These are phyloP conservation scores for Salicornia ramosissima DNA, from an alignment of 148 eudicot genomes.

Conservation along the genomic window DNA sequence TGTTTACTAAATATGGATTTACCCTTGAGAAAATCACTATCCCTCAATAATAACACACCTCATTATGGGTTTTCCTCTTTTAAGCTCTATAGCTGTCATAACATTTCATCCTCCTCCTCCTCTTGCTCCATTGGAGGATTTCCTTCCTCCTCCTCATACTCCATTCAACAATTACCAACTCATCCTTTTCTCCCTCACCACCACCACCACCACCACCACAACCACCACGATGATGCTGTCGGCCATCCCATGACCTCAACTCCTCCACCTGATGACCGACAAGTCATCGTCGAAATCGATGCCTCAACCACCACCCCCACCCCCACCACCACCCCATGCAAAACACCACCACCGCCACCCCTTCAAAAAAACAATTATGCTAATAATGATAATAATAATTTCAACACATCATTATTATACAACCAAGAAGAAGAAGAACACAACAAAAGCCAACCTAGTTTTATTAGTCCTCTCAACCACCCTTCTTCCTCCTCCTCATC, in stretches of 20 bases:
- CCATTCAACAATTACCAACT: constrained; percentile 31
- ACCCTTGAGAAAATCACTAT: constrained; percentile 27
- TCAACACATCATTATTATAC: neutral
- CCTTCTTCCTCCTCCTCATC: neutral
- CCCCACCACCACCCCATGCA: neutral
- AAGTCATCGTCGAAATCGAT: constrained; percentile 43
- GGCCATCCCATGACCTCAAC: neutral
- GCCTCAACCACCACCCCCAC: neutral
- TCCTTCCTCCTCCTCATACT: constrained; percentile 8
- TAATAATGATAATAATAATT: neutral
- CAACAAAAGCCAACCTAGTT: neutral
- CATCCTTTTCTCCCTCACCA: constrained; percentile 29
- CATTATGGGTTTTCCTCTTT: constrained; percentile 16
- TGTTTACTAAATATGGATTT: constrained; percentile 24
- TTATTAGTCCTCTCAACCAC: neutral
- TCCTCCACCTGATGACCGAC: constrained; percentile 18
- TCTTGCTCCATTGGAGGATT: constrained; percentile 23
- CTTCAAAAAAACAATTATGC: neutral
- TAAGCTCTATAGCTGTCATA: constrained; percentile 15
- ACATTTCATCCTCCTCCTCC: neutral
- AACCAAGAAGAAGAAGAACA: neutral
- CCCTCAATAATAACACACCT: constrained; percentile 19
- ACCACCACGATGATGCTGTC: neutral
- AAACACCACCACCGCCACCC: constrained; percentile 1
- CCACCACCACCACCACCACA: neutral